phyloP scores from a whole-genome alignment of 345 rosid genomes.

The Barbarea vulgaris region DNA sequence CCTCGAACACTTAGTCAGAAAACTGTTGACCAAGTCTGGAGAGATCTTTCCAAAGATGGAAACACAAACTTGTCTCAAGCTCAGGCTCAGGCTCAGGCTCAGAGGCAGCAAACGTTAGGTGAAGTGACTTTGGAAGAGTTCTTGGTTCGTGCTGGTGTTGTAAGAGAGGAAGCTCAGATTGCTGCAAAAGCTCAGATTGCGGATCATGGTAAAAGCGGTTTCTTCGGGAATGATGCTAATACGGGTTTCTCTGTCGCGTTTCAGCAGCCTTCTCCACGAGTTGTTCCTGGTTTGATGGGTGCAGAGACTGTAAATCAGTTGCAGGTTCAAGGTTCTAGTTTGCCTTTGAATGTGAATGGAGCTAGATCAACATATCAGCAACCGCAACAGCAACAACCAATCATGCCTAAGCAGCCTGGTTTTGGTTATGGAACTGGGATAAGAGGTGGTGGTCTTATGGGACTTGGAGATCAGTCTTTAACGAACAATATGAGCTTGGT shows the following conservation, averaged over 20 bases:
- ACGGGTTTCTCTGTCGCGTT: conserved; percentile 52
- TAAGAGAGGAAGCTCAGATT: conserved; percentile 66
- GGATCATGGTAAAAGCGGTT: conserved; percentile 40
- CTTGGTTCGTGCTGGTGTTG: conserved; percentile 84
- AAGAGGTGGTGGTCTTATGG: conserved; percentile 59
- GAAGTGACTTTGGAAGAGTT: conserved; percentile 96
- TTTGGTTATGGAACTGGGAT: conserved; percentile 57
- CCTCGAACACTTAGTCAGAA: conserved; percentile 87
- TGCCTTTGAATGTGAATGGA: conserved; percentile 70
- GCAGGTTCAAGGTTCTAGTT: conserved; percentile 56
- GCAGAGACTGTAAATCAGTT: conserved; percentile 44
- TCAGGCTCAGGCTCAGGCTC: conserved; percentile 25
- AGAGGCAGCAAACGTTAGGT: conserved; percentile 80
- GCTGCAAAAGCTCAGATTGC: conserved; percentile 39
- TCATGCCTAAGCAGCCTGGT: conserved; percentile 68
- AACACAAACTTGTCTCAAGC: conserved; percentile 39
- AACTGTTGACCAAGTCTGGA: conserved; percentile 96
- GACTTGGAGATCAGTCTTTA: conserved; percentile 61
- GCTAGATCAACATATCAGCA: conserved; percentile 51
- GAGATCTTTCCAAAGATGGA: conserved; percentile 61
- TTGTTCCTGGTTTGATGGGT: conserved; percentile 47
- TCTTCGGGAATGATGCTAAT: conserved; percentile 48
- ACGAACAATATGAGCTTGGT: conserved; percentile 44
- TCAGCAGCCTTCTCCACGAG: conserved; percentile 51
- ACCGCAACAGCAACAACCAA: conserved; percentile 56